Base-by-base conservation (phyloP, 352 stramenopile genomes). In the Phytophthora kernoviae region DNA sequence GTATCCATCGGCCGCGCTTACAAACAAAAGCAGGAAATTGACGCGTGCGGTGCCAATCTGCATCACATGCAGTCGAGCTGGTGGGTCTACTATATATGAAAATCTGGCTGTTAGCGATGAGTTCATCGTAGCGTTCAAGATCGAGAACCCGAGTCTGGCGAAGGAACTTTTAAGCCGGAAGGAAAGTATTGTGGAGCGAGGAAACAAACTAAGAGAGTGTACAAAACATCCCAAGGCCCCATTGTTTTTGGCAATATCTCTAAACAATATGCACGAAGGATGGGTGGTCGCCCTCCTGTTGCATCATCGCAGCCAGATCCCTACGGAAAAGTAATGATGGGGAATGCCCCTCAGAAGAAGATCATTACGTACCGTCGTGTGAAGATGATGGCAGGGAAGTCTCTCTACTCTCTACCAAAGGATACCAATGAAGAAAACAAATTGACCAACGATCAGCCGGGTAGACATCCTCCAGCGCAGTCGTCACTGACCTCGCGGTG, bases 1-100 rank as follows among this genome's bases (percentile, higher is more conserved):
- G n/a, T 69, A 69, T 36, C 54, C 55, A 7, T 54, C 43, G 4
- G 37, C 20, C 8, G 54, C 41, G 1, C 24, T 69, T 2, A 69
- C 54, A 10, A 46, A 30, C 2, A 69, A 69, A 4, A 69, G 55
- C 49, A 65, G 55, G 17, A 64, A 65, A 27, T 15, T 40, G 36
- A 57, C 54, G 4, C 54, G 61, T n/a, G 49, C 32, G 11, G 61
- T 69, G 11, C 33, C 61, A n/a, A 55, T 59, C 30, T 69, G 61
- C 18, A 18, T 20, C 18, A 52, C 17, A 12, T 69, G 61, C 22
- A 60, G 54, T n/a, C 11, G 33, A 17, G 42, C 55, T 12, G 61
- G 61, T 2, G 48, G 54, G 4, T 26, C 42, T 20, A 18, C 47
- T 48, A 65, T 65, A n/a, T 69, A 69, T 14, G 61, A 69, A 44